Evolutionary conservation across 2,329 filamentous ascomycete species (phyloP), one percentile per base, ranked within the genome.

Genomic region (Alternaria ventricosa): DNA sequence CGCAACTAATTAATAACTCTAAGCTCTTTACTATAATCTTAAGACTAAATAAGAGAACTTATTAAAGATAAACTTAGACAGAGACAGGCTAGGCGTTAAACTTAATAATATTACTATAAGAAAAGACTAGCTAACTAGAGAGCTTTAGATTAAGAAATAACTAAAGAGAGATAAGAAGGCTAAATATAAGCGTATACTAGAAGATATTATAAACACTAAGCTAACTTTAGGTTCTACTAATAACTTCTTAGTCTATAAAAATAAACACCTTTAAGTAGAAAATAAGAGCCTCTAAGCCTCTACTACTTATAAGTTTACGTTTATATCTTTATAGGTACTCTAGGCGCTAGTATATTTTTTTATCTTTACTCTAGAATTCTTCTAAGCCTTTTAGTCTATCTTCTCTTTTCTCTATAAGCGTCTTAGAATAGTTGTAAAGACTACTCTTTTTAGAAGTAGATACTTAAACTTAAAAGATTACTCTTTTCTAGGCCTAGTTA

Each of bases 181-280:
- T 18, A 36, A 60, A 13, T 46, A 66, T 33, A 46, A 57, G 47
- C n/a, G n/a, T 10, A 53, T 65, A 12, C 10, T 63, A 13, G 23
- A 49, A n/a, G 28, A 64, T 10, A n/a, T 55, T 41, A 47, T 33
- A 12, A 57, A 54, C 18, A 18, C 23, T 22, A 43, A 55, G 23
- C 30, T 20, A 36, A 60, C 45, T 3, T 55, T 18, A 8, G 6
- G 7, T 8, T 22, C 28, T 4, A 22, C 47, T 13, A 57, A 12
- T 5, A 23, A 33, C 9, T 33, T 22, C 22, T 44, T 56, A 7
- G 12, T 44, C 9, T 12, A 22, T 5, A 57, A 63, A 25, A 62
- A 62, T 18, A 8, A n/a, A 9, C 51, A 20, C 5, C 56, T 65
- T 12, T 15, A 22, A n/a, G 45, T 28, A 18, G 60, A 63, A 7